These are phyloP conservation scores for Eucalyptus virginea DNA, from an alignment of 345 rosid species.

Conservation along the genomic window DNA sequence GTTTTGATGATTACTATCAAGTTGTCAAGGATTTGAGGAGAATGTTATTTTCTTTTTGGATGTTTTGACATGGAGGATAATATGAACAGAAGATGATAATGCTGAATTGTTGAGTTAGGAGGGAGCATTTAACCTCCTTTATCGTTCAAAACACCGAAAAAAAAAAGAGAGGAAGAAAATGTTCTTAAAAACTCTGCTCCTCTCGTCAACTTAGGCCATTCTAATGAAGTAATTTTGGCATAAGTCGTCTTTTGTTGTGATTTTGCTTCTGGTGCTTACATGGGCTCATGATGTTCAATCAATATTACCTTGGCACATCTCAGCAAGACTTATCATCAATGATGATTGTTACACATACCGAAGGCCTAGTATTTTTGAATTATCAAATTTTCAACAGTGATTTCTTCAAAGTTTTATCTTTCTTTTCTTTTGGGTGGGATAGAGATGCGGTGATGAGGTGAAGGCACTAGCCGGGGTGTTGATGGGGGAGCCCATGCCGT, in stretches of 20 bases:
- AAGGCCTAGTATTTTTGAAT: conserved; percentile 15
- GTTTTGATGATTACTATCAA: not conserved
- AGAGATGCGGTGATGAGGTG: conserved; percentile 52
- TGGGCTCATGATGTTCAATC: conserved; percentile 65
- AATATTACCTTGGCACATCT: conserved; percentile 81
- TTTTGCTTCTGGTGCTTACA: not conserved
- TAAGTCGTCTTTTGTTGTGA: not conserved
- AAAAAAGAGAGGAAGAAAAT: not conserved
- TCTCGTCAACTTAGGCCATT: not conserved
- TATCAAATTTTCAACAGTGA: too few species aligned
- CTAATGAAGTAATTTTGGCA: not conserved
- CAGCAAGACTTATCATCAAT: conserved; percentile 60
- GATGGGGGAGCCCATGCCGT: conserved; percentile 62
- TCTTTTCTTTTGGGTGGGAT: not conserved
- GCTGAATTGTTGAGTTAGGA: not conserved
- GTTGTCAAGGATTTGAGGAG: not conserved
- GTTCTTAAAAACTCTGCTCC: not conserved
- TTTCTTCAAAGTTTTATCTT: not conserved
- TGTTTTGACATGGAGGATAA: not conserved
- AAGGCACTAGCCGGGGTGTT: conserved; percentile 51
- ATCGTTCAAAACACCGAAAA: not conserved
- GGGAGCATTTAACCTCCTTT: not conserved
- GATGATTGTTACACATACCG: conserved; percentile 99
- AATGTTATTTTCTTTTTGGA: not conserved
- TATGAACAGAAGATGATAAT: not conserved